phyloP scores from a whole-genome alignment of 192 early-diverging fungal species.

The Gigaspora rosea region DNA sequence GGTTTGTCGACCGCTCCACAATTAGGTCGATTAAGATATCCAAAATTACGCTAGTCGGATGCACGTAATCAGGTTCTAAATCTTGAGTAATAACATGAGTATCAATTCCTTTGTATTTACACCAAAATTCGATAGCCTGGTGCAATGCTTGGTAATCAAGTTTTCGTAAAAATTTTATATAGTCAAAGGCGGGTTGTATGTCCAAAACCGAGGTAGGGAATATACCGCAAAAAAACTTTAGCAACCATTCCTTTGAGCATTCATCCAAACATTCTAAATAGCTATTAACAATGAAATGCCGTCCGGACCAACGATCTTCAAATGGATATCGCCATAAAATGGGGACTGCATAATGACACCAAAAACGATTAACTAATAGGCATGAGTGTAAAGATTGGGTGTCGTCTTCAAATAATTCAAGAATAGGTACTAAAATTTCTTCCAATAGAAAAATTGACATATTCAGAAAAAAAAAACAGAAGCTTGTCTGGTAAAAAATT shows the following conservation, averaged over 20 bases:
- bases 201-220: background rate
- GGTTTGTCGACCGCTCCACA: background rate
- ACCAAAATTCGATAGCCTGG: background rate
- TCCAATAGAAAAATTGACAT: background rate
- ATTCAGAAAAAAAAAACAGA: too few relatives aligned
- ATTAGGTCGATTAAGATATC: background rate
- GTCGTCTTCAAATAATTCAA: background rate
- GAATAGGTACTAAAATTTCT: background rate
- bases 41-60: background rate
- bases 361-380: conserved; percentile 3
- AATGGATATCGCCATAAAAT: conserved; percentile 1
- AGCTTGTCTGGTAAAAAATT: too few relatives aligned
- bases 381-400: background rate
- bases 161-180: background rate
- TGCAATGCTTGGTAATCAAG: background rate
- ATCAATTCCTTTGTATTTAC: background rate
- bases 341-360: background rate
- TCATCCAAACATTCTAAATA: background rate
- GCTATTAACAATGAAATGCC: background rate
- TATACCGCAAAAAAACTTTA: background rate
- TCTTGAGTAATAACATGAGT: background rate
- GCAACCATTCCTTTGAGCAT: background rate
- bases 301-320: too few relatives aligned
- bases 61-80: background rate
- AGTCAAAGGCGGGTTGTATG: background rate